Evolutionary conservation across 306 rosid species (phyloP).

Genomic region (apple (Malus domestica)): ASM211411v1 NC_041790.1:12352001-12352500

Average conservation of each 20-base stretch:
- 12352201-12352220: conserved; percentile 49
- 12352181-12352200: conserved; percentile 61
- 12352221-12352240: conserved; percentile 47
- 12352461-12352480: conserved; percentile 88
- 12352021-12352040: background rate
- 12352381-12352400: conserved; percentile 47
- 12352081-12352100: conserved; percentile 92
- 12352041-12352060: background rate
- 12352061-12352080: background rate
- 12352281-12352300: background rate
- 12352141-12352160: conserved; percentile 67
- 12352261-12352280: background rate
- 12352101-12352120: conserved; percentile 73
- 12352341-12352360: conserved; percentile 33
- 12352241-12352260: conserved; percentile 53
- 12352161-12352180: conserved; percentile 42
- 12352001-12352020: background rate
- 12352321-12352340: background rate
- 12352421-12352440: conserved; percentile 85
- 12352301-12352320: background rate
- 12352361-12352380: conserved; percentile 94
- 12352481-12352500: conserved; percentile 94
- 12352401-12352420: conserved; percentile 73
- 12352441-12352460: conserved; percentile 88
- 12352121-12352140: conserved; percentile 80